These are phyloP conservation scores for Boechera retrofracta DNA, from an alignment of 345 rosid species.

Conservation along the genomic window DNA sequence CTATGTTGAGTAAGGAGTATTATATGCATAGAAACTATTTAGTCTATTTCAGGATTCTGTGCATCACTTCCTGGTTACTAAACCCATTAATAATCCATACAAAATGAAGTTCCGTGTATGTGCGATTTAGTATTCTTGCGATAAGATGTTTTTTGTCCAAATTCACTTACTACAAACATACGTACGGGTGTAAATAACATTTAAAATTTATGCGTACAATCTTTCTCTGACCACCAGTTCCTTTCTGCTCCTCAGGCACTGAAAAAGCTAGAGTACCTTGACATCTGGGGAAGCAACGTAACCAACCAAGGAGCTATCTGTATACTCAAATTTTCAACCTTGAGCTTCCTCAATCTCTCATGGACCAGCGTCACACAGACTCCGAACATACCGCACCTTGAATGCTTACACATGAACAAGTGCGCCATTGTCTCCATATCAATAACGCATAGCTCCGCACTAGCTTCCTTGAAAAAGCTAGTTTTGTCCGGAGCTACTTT, in stretches of 20 bases:
- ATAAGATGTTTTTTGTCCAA: background rate
- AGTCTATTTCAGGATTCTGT: constrained; percentile 4
- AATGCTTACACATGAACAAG: constrained; percentile 80
- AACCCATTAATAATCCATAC: background rate
- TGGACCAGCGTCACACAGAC: constrained; percentile 73
- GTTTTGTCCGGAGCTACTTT: constrained; percentile 69
- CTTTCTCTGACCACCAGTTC: constrained; percentile 3
- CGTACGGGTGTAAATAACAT: background rate
- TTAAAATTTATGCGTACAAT: background rate
- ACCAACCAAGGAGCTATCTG: constrained; percentile 62
- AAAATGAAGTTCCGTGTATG: background rate
- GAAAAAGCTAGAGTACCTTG: constrained; percentile 79
- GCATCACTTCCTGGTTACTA: background rate
- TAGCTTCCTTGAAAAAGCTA: constrained; percentile 63
- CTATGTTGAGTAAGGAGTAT: background rate
- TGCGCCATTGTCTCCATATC: constrained; percentile 64
- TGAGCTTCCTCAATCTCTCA: constrained; percentile 76
- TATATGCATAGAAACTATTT: background rate
- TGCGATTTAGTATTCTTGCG: background rate
- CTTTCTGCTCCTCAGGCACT: constrained; percentile 54
- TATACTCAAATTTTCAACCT: constrained; percentile 60
- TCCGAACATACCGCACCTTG: constrained; percentile 68
- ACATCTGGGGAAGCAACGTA: constrained; percentile 88
- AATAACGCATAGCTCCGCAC: constrained; percentile 43
- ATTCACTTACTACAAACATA: background rate